Evolutionary conservation across 306 rosid genomes (phyloP), one percentile per base, ranked within the genome.

Genomic region (Lupinus albus): DNA sequence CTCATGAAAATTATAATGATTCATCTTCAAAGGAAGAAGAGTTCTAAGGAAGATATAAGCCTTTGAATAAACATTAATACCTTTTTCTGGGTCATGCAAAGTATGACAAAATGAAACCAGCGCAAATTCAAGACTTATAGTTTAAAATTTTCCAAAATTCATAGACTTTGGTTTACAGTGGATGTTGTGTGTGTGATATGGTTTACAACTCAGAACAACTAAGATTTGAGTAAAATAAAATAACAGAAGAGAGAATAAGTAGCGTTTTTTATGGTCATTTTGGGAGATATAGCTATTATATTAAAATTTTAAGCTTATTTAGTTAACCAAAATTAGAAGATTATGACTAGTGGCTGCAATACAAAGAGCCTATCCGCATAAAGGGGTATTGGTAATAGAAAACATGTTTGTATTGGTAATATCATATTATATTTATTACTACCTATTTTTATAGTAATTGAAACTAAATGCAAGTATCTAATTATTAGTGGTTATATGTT

Each of bases 1-100:
- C 65, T 74, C 76, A 74, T 80, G 73, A 76, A 79, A 47, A 58
- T 45, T n/a, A 46, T 45, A 36, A 54, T 11, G 16, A 66, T 44
- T 63, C 76, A 62, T 70, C 47, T 64, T 77, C 61, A 41, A 25
- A 70, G 30, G 18, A 20, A 38, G 4, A 12, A 15, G 7, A 58
- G 33, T 45, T 35, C 65, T 15, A 15, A 5, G 25, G 17, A 7
- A 56, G n/a, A 9, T 4, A 11, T 20, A 13, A 14, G 16, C 66
- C 57, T 3, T 48, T 12, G 56, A 15, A 64, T 1, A 16, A 77
- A 30, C 70, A 51, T 61, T 20, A 41, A 68, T 16, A 1, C 6
- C 3, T 25, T 48, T 33, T 51, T 11, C 11, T 3, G 8, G 46
- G 48, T 46, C 68, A 46, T 46, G 54, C 30, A 63, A 54, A 42